Evolutionary conservation across 1,139 yeast genomes (phyloP).

Genomic region (Pichia kudriavzevii): DNA sequence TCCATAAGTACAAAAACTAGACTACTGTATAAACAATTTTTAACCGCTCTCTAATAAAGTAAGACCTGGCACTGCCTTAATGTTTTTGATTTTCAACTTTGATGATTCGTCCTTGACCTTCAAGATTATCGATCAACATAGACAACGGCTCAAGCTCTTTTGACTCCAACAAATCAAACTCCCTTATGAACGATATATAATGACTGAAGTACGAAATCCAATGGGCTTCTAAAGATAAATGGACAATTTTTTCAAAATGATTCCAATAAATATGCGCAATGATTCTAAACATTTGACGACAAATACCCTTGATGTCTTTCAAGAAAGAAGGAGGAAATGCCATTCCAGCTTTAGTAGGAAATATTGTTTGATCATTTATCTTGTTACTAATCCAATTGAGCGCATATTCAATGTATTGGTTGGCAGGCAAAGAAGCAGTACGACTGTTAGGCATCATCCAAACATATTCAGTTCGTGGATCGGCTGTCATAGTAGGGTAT

Average conservation of each 20-base stretch:
- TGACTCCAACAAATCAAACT: slow-evolving; percentile 72
- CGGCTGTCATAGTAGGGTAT: slow-evolving; percentile 94
- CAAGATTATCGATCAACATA: slow-evolving; percentile 71
- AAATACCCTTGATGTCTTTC: slow-evolving; percentile 77
- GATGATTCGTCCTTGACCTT: slow-evolving; percentile 73
- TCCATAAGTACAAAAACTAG: too few species aligned
- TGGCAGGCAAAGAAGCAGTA: slow-evolving; percentile 82
- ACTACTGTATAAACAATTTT: too few species aligned
- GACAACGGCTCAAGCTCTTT: slow-evolving; percentile 73
- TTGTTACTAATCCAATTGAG: slow-evolving; percentile 85
- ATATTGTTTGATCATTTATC: slow-evolving; percentile 78
- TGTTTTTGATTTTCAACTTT: too few species aligned
- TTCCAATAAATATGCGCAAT: slow-evolving; percentile 93
- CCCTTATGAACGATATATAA: slow-evolving; percentile 77
- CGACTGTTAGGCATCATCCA: slow-evolving; percentile 82
- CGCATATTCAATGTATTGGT: slow-evolving; percentile 87
- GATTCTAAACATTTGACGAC: slow-evolving; percentile 89
- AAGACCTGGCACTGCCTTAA: too few species aligned
- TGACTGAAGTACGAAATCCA: slow-evolving; percentile 99
- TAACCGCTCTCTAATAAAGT: too few species aligned
- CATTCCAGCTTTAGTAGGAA: slow-evolving; percentile 90
- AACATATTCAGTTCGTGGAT: slow-evolving; percentile 80
- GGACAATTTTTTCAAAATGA: slow-evolving; percentile 88
- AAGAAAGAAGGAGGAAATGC: slow-evolving; percentile 85
- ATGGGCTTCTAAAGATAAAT: slow-evolving; percentile 88